phyloP scores from a whole-genome alignment of 257 asterid genomes.

The Lycium ferocissimum region DNA sequence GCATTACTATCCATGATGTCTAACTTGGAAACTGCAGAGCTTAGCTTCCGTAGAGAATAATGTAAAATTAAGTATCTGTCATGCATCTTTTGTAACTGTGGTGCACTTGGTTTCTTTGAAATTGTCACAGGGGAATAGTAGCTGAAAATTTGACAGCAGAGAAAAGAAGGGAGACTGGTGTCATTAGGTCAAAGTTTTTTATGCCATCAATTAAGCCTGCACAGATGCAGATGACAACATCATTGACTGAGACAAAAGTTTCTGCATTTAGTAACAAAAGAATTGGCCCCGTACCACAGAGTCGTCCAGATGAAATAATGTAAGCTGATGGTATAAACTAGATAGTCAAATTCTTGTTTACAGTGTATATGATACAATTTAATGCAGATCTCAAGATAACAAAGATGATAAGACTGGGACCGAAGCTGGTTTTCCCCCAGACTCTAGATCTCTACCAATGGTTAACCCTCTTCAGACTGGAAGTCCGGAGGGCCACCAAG shows the following conservation, averaged over 20 bases:
- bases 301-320: conserved; percentile 52
- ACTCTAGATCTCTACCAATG: conserved; percentile 44
- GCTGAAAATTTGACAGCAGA: conserved; percentile 41
- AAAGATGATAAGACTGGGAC: conserved; percentile 41
- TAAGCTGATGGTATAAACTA: conserved; percentile 33
- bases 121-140: conserved; percentile 50
- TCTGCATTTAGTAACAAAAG: conserved; percentile 46
- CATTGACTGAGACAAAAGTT: conserved; percentile 45
- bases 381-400: conserved; percentile 46
- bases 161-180: conserved; percentile 50
- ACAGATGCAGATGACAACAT: conserved; percentile 37
- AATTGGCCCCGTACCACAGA: conserved; percentile 44
- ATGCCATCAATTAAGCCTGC: conserved; percentile 54
- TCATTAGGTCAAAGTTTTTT: conserved; percentile 50
- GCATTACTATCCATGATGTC: conserved; percentile 1
- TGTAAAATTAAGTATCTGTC: neutral
- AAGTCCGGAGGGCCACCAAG: conserved; percentile 49
- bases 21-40: conserved; percentile 24
- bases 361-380: conserved; percentile 33
- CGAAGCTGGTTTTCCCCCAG: conserved; percentile 48
- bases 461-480: conserved; percentile 48
- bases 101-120: conserved; percentile 31
- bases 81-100: conserved; percentile 13
- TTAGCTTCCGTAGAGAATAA: neutral
- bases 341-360: conserved; percentile 18